Evolutionary conservation across 164 flowering plant species (phyloP).

Genomic region (Platanus orientalis): DNA sequence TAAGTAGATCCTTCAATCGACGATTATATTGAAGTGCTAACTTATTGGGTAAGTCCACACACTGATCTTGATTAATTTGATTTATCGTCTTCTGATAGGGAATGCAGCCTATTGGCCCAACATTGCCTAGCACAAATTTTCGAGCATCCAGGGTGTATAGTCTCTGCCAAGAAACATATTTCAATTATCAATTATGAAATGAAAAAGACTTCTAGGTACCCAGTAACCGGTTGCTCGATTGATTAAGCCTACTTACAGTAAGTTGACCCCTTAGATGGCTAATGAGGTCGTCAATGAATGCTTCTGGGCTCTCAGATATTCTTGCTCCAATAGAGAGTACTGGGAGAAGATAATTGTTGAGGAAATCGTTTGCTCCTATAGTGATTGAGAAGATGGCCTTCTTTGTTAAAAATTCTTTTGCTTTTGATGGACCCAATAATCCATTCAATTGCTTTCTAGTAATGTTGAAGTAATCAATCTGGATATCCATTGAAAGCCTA

Average conservation of each 20-base stretch:
- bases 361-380: slow-evolving; percentile 85
- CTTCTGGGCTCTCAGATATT: slow-evolving; percentile 57
- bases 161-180: slow-evolving; percentile 39
- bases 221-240: too few species aligned
- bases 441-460: slow-evolving; percentile 65
- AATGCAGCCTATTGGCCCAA: slow-evolving; percentile 94
- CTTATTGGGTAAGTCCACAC: slow-evolving; percentile 74
- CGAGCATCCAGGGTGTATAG: slow-evolving; percentile 79
- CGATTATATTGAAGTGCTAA: slow-evolving; percentile 70
- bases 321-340: slow-evolving; percentile 73
- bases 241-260: slow-evolving; percentile 38
- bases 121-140: slow-evolving; percentile 74
- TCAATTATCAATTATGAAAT: too few species aligned
- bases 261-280: slow-evolving; percentile 59
- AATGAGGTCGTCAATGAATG: slow-evolving; percentile 63
- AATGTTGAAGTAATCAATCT: slow-evolving; percentile 81
- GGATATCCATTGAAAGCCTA: slow-evolving; percentile 82
- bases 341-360: slow-evolving; percentile 88
- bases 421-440: slow-evolving; percentile 58
- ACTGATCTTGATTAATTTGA: slow-evolving; percentile 45
- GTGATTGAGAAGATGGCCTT: slow-evolving; percentile 86
- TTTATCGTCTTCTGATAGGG: slow-evolving; percentile 90
- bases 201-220: too few species aligned
- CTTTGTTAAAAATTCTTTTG: slow-evolving; percentile 55
- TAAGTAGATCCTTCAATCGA: slow-evolving; percentile 53